These are phyloP conservation scores for Pisolithus albus DNA, from an alignment of 768 basidiomycete species.

Conservation along the genomic window DNA sequence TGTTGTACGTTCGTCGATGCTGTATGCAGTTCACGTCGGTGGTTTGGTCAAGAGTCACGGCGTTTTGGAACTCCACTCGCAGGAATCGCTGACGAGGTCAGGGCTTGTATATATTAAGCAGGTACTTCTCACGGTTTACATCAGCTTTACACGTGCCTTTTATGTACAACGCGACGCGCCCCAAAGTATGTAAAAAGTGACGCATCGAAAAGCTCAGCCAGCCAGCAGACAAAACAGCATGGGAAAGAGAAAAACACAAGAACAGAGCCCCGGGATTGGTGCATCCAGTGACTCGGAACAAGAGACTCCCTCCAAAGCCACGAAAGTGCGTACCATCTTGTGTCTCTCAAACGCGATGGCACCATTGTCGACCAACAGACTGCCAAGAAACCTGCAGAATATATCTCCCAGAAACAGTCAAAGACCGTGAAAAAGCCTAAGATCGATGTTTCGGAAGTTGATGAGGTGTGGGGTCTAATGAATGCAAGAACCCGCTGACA, in stretches of 20 bases:
- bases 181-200: background rate
- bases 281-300: background rate
- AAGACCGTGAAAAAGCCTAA: constrained; percentile 35
- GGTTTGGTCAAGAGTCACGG: constrained; percentile 5
- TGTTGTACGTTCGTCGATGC: constrained; percentile 6
- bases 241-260: constrained; percentile 14
- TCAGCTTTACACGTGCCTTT: background rate
- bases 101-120: constrained; percentile 30
- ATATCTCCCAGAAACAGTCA: constrained; percentile 3
- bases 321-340: background rate
- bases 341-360: background rate
- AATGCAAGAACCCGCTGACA: background rate
- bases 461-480: background rate
- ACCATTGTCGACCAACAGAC: background rate
- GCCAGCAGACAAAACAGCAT: background rate
- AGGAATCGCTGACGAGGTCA: background rate
- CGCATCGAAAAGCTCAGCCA: no score
- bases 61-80: background rate
- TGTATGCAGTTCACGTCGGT: background rate
- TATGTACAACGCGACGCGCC: constrained; percentile 8
- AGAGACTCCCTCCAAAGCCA: background rate
- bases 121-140: constrained; percentile 14
- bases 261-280: constrained; percentile 1
- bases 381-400: constrained; percentile 5
- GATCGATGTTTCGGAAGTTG: constrained; percentile 2